A percentile compares a stretch with the other conserved stretches of the same genome.
These are phyloP conservation scores for Amaranthus tricolor DNA, from an alignment of 179 eudicot species.

Conservation along the genomic window DNA sequence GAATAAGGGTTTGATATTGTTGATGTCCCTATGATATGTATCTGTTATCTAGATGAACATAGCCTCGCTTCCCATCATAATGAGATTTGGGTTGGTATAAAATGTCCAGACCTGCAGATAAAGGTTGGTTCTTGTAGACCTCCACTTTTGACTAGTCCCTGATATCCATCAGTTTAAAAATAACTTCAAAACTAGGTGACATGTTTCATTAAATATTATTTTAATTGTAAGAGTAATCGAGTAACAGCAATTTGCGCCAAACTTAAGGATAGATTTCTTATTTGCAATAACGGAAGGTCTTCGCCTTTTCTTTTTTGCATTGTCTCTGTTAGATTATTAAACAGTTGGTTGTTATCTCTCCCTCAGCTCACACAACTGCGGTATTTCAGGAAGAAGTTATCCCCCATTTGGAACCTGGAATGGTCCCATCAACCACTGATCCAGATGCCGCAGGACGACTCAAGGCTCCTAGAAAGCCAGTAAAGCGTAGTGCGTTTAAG, in stretches of 20 bases:
- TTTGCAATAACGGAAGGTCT: background rate
- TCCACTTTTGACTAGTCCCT: conserved; percentile 3
- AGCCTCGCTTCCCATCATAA: background rate
- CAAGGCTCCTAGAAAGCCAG: conserved; percentile 61
- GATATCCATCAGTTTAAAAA: background rate
- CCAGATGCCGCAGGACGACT: conserved; percentile 69
- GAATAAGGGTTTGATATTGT: no score
- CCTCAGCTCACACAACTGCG: conserved; percentile 4
- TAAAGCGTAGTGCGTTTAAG: conserved; percentile 85
- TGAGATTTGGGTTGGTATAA: background rate
- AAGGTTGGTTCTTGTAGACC: background rate
- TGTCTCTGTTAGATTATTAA: background rate
- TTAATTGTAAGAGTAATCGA: background rate
- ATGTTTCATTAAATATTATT: background rate
- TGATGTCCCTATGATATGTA: background rate
- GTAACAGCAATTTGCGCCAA: background rate
- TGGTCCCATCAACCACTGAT: conserved; percentile 86
- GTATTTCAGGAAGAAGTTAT: conserved; percentile 86
- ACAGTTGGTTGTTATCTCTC: background rate
- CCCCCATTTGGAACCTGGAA: conserved; percentile 94
- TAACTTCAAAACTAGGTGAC: background rate
- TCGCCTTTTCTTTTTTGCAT: conserved; percentile 8
- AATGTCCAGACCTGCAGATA: background rate
- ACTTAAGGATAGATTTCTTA: background rate
- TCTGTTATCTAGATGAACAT: conserved; percentile 4